Conservation (phyloP, 176 grass and related monocot genomes). For the Aegilops longissima region DNA sequence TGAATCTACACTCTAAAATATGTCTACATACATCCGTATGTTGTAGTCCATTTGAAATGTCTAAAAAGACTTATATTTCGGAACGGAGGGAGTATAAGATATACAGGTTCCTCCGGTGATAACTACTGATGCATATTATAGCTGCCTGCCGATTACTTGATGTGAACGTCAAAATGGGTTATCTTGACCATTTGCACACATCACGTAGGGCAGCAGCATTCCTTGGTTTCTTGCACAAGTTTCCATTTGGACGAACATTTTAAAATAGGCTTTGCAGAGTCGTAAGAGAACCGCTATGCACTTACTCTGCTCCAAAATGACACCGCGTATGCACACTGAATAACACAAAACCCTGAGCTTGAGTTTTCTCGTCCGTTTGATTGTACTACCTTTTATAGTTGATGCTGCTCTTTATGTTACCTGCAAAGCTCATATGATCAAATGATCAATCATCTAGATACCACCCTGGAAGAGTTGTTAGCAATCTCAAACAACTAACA, state of each 20-base stretch:
- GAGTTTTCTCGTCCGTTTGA: no score
- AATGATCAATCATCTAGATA: not conserved
- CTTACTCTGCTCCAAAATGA: not conserved
- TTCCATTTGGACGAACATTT: not conserved
- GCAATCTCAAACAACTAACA: not conserved
- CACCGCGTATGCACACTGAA: not conserved
- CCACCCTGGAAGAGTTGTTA: not conserved
- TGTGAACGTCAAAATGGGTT: not conserved
- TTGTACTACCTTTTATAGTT: not conserved
- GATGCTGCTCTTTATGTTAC: not conserved
- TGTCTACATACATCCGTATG: no score
- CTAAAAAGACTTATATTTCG: no score
- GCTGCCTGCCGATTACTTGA: not conserved
- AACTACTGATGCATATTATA: not conserved
- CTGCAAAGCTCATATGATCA: not conserved
- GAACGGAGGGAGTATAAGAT: not conserved
- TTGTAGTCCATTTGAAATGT: no score
- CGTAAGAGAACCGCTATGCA: not conserved
- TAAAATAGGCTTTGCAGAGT: not conserved
- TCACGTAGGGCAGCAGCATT: not conserved
- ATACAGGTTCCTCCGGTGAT: constrained; percentile 19
- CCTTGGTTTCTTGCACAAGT: not conserved
- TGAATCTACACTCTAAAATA: no score
- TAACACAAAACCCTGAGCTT: not conserved
- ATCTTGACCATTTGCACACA: not conserved